Evolutionary conservation across 345 rosid species (phyloP).

Genomic region (Hibiscus mutabilis): DNA sequence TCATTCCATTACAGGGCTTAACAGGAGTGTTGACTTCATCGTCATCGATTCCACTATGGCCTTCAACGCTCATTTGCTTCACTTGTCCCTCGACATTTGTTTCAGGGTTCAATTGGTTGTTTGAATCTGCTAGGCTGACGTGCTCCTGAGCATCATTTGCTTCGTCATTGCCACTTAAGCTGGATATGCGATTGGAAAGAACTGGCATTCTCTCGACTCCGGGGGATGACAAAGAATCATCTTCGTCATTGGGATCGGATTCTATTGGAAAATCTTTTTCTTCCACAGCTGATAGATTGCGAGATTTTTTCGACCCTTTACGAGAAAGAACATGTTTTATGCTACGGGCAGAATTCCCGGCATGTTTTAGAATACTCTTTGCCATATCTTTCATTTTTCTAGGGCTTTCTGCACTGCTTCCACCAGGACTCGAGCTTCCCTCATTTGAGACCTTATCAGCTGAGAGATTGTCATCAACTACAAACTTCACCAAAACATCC

Average conservation of each 20-base stretch:
- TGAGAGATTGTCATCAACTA: conserved; percentile 41
- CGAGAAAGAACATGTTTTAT: conserved; percentile 57
- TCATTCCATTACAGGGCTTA: conserved; percentile 7
- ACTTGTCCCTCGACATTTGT: conserved; percentile 17
- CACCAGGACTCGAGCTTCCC: conserved; percentile 29
- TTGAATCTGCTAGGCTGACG: conserved; percentile 15
- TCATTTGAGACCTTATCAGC: conserved; percentile 34
- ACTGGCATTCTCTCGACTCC: conserved; percentile 20
- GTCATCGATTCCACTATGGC: conserved; percentile 10
- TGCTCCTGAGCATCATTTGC: conserved; percentile 20
- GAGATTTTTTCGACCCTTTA: conserved; percentile 50
- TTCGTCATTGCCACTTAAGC: conserved; percentile 2
- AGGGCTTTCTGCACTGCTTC: conserved; percentile 37
- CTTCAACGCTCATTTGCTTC: conserved; percentile 17
- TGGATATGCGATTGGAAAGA: conserved; percentile 16
- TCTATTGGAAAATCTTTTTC: conserved; percentile 28
- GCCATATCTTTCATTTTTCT: conserved; percentile 50
- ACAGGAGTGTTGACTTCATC: conserved; percentile 10
- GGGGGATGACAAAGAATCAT: conserved; percentile 31
- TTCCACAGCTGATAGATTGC: conserved; percentile 9
- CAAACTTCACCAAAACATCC: conserved; percentile 37
- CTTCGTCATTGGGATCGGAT: conserved; percentile 33
- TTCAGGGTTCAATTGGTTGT: conserved; percentile 19
- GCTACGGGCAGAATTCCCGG: conserved; percentile 49
- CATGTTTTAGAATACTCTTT: conserved; percentile 55